Evolutionary conservation across 2,329 filamentous ascomycete species (phyloP), one percentile per base, ranked within the genome.

Genomic region (Curvularia sp.): DNA sequence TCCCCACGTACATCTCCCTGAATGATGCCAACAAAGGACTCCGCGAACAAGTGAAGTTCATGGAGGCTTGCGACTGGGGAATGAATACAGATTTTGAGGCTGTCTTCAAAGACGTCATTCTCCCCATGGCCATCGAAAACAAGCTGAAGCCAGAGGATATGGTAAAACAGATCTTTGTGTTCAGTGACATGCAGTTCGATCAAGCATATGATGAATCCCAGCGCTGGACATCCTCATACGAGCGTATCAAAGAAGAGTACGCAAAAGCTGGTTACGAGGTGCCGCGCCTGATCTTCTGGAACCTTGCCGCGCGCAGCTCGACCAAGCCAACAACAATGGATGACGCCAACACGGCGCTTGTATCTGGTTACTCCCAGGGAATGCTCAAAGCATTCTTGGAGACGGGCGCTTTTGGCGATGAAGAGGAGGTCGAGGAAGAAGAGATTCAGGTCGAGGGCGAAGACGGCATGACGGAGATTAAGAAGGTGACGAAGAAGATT

Each of bases 141-240:
- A 79, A 83, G 10, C 65, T 88, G 33, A 79, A 76, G 61, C 80
- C 78, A 39, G 83, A 86, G 53, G 81, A 88, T 39, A 88, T 88
- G 85, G 80, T 87, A 15, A 86, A 86, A 74, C 82, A 83, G 4
- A 68, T 88, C 15, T 87, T 88, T 65, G 82, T 88, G 33, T 87
- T 88, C 65, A 83, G 78, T 44, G 85, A 87, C 67, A 87, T 88
- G 85, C 84, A 87, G 44, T 88, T 88, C 66, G 71, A 88, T 61
- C 0, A 57, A 0, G 80, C 80, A 1, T 53, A 60, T 13, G 15
- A 22, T 7, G n/a, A 5, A 1, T 13, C 44, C 2, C 46, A 67
- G 4, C 35, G 49, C 12, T 84, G 82, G 80, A 72, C 67, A 3
- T 81, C 80, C 0, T 83, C 82, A 2, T 85, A 81, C 65, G 80